Conservation (phyloP, 164 flowering plant species). For the Vitis rupestris region DNA sequence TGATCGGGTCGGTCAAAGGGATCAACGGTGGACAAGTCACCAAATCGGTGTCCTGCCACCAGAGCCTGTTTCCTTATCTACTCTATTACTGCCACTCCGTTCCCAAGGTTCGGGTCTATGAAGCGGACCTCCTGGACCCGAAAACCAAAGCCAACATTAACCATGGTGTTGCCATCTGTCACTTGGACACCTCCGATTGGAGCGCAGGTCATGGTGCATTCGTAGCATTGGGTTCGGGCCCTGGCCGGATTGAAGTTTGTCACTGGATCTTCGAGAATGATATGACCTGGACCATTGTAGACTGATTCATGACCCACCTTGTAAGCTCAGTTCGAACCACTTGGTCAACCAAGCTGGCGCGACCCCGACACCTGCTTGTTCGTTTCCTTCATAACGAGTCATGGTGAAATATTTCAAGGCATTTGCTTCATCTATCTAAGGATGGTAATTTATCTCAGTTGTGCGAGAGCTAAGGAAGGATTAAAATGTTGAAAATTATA, state of each 20-base stretch:
- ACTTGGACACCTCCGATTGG: constrained; percentile 69
- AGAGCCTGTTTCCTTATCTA: constrained; percentile 65
- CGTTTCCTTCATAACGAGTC: too few species aligned
- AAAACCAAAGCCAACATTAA: constrained; percentile 48
- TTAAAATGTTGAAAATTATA: too few species aligned
- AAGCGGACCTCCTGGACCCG: constrained; percentile 60
- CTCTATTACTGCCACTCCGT: constrained; percentile 80
- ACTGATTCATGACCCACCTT: constrained; percentile 16
- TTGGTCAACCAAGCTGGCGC: too few species aligned
- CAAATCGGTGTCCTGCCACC: constrained; percentile 69
- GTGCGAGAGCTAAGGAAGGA: too few species aligned
- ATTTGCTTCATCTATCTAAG: too few species aligned
- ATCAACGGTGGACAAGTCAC: constrained; percentile 68
- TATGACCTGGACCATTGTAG: constrained; percentile 62
- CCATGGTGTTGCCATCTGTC: constrained; percentile 75
- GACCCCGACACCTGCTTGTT: too few species aligned
- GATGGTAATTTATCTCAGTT: too few species aligned
- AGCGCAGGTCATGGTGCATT: constrained; percentile 67
- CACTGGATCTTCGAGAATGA: constrained; percentile 84
- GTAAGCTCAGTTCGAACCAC: too few species aligned
- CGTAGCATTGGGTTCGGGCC: constrained; percentile 57
- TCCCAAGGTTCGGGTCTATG: constrained; percentile 73
- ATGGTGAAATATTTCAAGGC: too few species aligned
- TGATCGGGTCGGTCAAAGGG: constrained; percentile 54
- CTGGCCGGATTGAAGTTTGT: constrained; percentile 73